Evolutionary conservation across 2,329 filamentous ascomycete species (phyloP), one percentile per base, ranked within the genome.

Genomic region (Sporothrix pseudoabietina): DNA sequence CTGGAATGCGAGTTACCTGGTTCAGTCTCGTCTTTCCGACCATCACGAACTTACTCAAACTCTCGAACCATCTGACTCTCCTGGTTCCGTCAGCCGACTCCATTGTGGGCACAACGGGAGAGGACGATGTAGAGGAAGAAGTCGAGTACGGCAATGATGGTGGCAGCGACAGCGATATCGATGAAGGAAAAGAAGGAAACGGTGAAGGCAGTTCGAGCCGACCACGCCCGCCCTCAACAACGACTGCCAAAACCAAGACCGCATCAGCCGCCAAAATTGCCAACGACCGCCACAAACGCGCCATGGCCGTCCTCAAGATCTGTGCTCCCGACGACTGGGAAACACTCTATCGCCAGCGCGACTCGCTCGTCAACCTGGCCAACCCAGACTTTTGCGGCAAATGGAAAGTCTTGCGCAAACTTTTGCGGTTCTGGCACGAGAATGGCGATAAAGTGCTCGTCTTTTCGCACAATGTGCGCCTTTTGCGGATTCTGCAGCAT

Each of bases 311-410:
- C 76, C 87, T 99, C 1, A 86, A 92, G 78, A 87, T 89, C 1
- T 94, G 93, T 71, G 84, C 94, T 19, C 95, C 96, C 0, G 85
- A 91, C 49, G 84, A 85, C 2, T 98, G 94, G 93, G 85, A 90
- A 78, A 84, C 90, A 26, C 84, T 97, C 0, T 96, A 94, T 79
- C 84, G 85, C 12, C 88, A 91, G 26, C 88, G 93, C 59, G 93
- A 97, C 77, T 93, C 90, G 9, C 91, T 98, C 74, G 82, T 92
- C 69, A 92, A 91, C 77, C 91, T 94, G 69, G 91, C 94, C 1
- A 94, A 97, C 77, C 91, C 93, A 0, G 92, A 97, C 73, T 98
- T 94, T 76, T 99, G 96, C 79, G 96, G 96, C 3, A 99, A 99
- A 82, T 99, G 96, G 96, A 94, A 93, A 79, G 89, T 99, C 0